Evolutionary conservation across 148 eudicot species (phyloP), one percentile per base, ranked within the genome.

Genomic region (Rhododendron simsii): DNA sequence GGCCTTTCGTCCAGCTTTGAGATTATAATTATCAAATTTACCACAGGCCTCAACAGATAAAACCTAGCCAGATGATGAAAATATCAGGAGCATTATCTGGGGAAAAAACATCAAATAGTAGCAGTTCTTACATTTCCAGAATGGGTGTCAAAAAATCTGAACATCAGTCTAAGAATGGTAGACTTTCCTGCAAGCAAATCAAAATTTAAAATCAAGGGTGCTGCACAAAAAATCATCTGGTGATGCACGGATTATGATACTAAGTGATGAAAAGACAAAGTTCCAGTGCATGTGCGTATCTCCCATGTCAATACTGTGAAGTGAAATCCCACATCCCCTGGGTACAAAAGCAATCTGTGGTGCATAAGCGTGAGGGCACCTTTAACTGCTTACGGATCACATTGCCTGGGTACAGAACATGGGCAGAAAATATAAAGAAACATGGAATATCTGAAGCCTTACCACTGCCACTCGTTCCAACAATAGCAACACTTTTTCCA

Each of bases 381-480:
- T 50, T 8, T 1, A 78, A 75, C n/a, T 28, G 37, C 6, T 30
- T 11, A 69, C 15, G 16, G 35, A 69, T 28, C 75, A 69, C 33
- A 69, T 28, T 6, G 44, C 33, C 44, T 44, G 33, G 30, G n/a
- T 45, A 78, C 28, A 15, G 53, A 26, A 50, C 61, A 50, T 1
- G 30, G 50, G 23, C 15, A 80, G 39, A 0, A 4, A 15, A 16
- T 21, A 16, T 21, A 61, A 33, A 55, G 37, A 81, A 33, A 53
- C 45, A 81, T 33, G 63, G 14, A 14, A 80, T 41, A 51, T 55
- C n/a, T 80, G 63, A 89, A 65, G 77, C 23, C 92, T 91, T 96
- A 96, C 99, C 99, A 90, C 99, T 96, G 86, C 99, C 99, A 91
- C 99, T 96, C 55, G 99, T 96, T 88, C 99, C 99, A 86, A 96